Evolutionary conservation across 2,329 filamentous ascomycete species (phyloP).

Genomic region (Aspergillus sojae): DNA sequence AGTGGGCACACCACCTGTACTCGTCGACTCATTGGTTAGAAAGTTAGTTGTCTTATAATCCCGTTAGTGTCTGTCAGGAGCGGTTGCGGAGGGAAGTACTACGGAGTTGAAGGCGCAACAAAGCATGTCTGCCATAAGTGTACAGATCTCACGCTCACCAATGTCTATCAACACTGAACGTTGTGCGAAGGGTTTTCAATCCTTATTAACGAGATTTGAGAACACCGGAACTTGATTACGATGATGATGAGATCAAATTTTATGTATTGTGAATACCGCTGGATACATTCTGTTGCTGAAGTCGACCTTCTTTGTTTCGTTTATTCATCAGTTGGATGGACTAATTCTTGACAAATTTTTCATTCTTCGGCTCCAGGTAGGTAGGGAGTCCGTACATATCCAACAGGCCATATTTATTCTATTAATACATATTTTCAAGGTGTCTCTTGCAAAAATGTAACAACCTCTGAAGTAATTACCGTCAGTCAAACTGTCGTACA

Average conservation of each 20-base stretch:
- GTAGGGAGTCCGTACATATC: not conserved
- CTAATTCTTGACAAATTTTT: not conserved
- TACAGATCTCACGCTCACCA: not conserved
- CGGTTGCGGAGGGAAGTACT: not conserved
- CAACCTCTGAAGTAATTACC: conserved; percentile 28
- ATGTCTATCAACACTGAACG: not conserved
- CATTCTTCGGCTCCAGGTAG: not conserved
- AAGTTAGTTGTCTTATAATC: not conserved
- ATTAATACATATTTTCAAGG: conserved; percentile 8
- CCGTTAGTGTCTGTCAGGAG: not conserved
- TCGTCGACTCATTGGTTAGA: not conserved
- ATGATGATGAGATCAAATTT: not conserved
- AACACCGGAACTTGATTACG: not conserved
- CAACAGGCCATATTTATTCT: not conserved
- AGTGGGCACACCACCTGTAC: not conserved
- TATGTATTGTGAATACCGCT: not conserved
- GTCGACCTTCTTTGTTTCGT: not conserved
- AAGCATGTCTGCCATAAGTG: not conserved
- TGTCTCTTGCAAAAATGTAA: conserved; percentile 35
- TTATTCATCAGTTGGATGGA: not conserved
- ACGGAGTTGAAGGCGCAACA: not conserved
- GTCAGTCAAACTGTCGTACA: not conserved
- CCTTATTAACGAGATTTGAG: not conserved
- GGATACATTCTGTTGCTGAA: not conserved
- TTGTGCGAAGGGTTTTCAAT: not conserved